Evolutionary conservation across 176 grass and related monocot species (phyloP).

Genomic region (Puya raimondii): DNA sequence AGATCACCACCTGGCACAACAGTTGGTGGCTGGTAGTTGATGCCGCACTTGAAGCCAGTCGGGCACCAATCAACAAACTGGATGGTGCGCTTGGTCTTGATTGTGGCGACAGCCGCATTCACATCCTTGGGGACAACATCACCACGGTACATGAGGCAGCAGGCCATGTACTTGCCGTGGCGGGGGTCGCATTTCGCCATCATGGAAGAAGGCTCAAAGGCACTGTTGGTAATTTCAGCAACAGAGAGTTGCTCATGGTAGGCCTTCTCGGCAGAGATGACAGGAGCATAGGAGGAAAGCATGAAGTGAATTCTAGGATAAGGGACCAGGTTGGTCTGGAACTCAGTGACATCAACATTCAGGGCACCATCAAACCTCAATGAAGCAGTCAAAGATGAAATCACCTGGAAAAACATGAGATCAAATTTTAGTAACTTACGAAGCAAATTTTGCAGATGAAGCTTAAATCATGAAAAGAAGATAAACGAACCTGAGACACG

Average conservation of each 20-base stretch:
- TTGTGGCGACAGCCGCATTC: slow-evolving; percentile 11
- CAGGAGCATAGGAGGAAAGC: slow-evolving; percentile 21
- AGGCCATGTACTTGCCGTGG: slow-evolving; percentile 23
- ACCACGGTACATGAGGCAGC: slow-evolving; percentile 22
- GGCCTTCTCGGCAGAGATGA: slow-evolving; percentile 24
- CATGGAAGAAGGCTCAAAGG: slow-evolving; percentile 24
- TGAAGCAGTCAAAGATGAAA: slow-evolving; percentile 13
- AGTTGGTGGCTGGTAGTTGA: slow-evolving; percentile 19
- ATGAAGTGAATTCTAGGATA: slow-evolving; percentile 24
- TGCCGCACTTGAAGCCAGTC: slow-evolving; percentile 22
- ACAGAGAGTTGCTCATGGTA: slow-evolving; percentile 25
- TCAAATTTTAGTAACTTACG: neutral
- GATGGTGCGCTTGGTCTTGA: slow-evolving; percentile 23
- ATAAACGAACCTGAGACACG: neutral
- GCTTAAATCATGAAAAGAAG: neutral
- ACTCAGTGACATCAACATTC: slow-evolving; percentile 22
- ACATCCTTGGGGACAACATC: slow-evolving; percentile 25
- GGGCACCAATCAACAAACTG: slow-evolving; percentile 26
- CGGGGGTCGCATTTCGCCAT: slow-evolving; percentile 22
- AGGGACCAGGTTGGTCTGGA: slow-evolving; percentile 18
- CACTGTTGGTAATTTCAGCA: slow-evolving; percentile 17
- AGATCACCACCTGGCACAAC: slow-evolving; percentile 15
- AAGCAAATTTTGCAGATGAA: neutral
- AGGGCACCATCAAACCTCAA: slow-evolving; percentile 19
- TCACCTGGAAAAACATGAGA: neutral